Evolutionary conservation across 163 green algal genomes (phyloP), one percentile per base, ranked within the genome.

Genomic region (Scenedesmus sp.): DNA sequence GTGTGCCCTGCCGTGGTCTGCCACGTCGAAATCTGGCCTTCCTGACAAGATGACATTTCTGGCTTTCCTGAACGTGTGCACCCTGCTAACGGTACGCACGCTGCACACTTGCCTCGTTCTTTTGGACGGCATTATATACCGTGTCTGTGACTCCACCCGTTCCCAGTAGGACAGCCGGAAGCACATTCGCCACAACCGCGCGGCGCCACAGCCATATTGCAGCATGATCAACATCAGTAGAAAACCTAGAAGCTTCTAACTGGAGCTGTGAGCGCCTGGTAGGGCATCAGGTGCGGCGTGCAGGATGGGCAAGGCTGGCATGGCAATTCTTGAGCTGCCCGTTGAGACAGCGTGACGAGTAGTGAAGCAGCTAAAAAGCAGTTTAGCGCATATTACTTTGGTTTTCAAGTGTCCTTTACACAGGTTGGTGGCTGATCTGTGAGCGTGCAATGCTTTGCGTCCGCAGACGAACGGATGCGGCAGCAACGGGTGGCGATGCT

Each of bases 31-130:
- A 79, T 79, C 70, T 79, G 70, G 70, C 70, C 23, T 79, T 79
- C 23, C 70, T 79, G 70, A 79, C 70, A 79, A 79, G 70, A 23
- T 79, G 70, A 79, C 70, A 79, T 79, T 79, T 79, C 70, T 79
- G 70, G 70, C 70, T 52, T 79, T 79, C 70, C 70, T 52, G 70
- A 79, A 23, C 70, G 52, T 4, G 23, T 52, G 46, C 70, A 23
- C 23, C 6, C 70, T 6, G 70, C 4, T 79, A 52, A 1, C 5
- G 23, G 70, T 52, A 52, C 23, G 23, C 23, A 15, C 23, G 5
- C 70, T 23, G 3, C 70, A 52, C 26, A 9, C 5, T 52, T 15
- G 3, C 12, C 13, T 4, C n/a, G 12, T 52, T 52, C 1, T 52
- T 15, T 13, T 15, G n/a, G 13, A 15, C 4, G 46, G 4, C 23